Percentiles rank a stretch among this genome's conserved stretches.
These are phyloP conservation scores for Graphilbum fragrans DNA, from an alignment of 2,329 filamentous ascomycete genomes.

Conservation along the genomic window DNA sequence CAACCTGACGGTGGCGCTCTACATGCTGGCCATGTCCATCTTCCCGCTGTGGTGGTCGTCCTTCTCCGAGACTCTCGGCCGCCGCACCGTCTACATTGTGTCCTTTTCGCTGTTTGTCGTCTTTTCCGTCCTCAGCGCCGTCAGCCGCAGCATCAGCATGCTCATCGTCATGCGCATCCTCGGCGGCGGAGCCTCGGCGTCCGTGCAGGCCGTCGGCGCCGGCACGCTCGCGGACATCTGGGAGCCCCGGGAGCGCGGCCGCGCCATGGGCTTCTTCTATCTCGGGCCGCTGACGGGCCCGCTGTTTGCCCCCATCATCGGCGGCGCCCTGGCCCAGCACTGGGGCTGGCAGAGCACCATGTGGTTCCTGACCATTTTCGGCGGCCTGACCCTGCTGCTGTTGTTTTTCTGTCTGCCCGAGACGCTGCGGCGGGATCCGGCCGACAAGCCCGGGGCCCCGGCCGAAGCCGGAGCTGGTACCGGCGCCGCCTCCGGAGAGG, in stretches of 20 bases:
- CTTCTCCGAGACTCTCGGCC: constrained; percentile 61
- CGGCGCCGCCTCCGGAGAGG: background rate
- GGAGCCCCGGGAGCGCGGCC: constrained; percentile 59
- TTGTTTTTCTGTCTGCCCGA: constrained; percentile 53
- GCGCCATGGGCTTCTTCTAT: constrained; percentile 76
- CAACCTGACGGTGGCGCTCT: constrained; percentile 66
- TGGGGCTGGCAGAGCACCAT: constrained; percentile 67
- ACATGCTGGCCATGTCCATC: constrained; percentile 74
- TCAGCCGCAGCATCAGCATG: constrained; percentile 61
- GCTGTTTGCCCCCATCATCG: constrained; percentile 63
- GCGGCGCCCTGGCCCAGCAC: constrained; percentile 55
- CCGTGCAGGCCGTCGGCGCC: constrained; percentile 71
- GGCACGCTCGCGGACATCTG: constrained; percentile 77
- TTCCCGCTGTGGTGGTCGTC: constrained; percentile 82
- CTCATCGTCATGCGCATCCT: constrained; percentile 63
- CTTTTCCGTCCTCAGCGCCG: constrained; percentile 57
- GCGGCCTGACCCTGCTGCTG: constrained; percentile 41
- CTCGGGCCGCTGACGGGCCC: constrained; percentile 67
- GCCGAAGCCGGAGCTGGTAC: background rate
- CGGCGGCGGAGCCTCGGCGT: constrained; percentile 64
- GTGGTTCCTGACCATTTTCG: constrained; percentile 67
- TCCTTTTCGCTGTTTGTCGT: constrained; percentile 63
- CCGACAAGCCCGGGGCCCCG: background rate
- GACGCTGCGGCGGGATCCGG: constrained; percentile 30
- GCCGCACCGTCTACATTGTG: constrained; percentile 65